Base-by-base conservation (phyloP, 495 filamentous ascomycete species). In the Geopyxis carbonaria region DNA sequence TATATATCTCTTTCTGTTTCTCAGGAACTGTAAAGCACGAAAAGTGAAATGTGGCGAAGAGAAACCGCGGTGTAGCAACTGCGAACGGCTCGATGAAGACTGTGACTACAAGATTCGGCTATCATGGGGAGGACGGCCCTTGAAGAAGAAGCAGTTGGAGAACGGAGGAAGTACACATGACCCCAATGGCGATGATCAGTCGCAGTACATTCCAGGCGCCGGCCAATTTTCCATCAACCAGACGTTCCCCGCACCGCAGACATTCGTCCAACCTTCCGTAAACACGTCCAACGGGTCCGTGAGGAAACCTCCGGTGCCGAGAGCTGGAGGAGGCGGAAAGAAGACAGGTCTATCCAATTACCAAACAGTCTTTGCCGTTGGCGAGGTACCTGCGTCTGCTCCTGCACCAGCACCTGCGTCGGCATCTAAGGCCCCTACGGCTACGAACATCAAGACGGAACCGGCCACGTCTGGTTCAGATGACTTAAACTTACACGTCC, bases 21-120 rank as follows among this genome's bases (percentile, higher is more conserved):
- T 35, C 35, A 84, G 79, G 76, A 78, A 76, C 15, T 91, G 82
- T 62, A 91, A 91, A 59, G 69, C 73, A 38, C 69, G 79, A 37
- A 92, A 87, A 56, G 75, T 89, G 45, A 89, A 92, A 64, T 89
- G 82, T 55, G 83, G 78, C 14, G 83, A 91, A 55, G 76, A 80
- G 53, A 81, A 79, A 49, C 82, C 83, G 7, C 58, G 60, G 51
- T 92, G 83, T 57, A 52, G 69, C 35, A 86, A 86, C 51, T 92
- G 83, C 55, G 67, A 73, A 51, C 73, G 73, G 38, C 75, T 75
- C 48, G 76, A 75, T 32, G 80, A 87, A 53, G 59, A 61, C 20
- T 92, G 83, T 60, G 83, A 92, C 58, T 92, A 89, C 61, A 82
- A 74, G 55, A 79, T 89, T 53, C 67, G 77, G 13, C 60, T 91